phyloP scores from a whole-genome alignment of 73 alveolate genomes.

The Paramecium sexaurelia region DNA sequence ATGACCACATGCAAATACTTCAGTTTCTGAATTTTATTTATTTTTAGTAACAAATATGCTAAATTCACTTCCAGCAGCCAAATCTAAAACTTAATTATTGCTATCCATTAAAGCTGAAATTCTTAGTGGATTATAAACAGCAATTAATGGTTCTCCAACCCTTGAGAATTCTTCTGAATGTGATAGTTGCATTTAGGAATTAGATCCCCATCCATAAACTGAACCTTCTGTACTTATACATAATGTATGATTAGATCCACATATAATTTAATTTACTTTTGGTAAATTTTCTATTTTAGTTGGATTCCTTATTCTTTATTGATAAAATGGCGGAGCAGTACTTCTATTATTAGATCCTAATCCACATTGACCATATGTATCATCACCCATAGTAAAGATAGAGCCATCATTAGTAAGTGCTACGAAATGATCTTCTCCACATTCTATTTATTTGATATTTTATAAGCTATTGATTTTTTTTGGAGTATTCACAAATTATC shows the following conservation, averaged over 20 bases:
- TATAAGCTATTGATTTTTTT: constrained; percentile 65
- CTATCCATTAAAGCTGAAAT: constrained; percentile 64
- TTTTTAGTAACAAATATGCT: constrained; percentile 72
- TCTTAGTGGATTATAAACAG: constrained; percentile 69
- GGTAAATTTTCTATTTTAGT: constrained; percentile 70
- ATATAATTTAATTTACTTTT: constrained; percentile 69
- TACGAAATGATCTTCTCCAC: constrained; percentile 87
- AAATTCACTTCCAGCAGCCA: constrained; percentile 86
- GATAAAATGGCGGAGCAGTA: constrained; percentile 80
- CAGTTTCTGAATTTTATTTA: constrained; percentile 67
- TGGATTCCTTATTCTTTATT: constrained; percentile 76
- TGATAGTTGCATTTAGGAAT: constrained; percentile 76
- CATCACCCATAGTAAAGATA: constrained; percentile 90
- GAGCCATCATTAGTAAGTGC: constrained; percentile 79
- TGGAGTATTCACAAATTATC: constrained; percentile 51
- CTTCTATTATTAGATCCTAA: constrained; percentile 73
- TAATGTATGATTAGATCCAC: constrained; percentile 81
- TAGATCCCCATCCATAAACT: constrained; percentile 88
- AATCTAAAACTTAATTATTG: constrained; percentile 72
- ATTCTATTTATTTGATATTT: constrained; percentile 71
- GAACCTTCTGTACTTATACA: constrained; percentile 78
- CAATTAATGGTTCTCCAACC: constrained; percentile 76
- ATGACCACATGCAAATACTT: constrained; percentile 82
- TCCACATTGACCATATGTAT: constrained; percentile 91
- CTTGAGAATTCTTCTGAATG: constrained; percentile 73